These are phyloP conservation scores for Quillaja saponaria DNA, from an alignment of 306 rosid genomes.

Conservation along the genomic window DNA sequence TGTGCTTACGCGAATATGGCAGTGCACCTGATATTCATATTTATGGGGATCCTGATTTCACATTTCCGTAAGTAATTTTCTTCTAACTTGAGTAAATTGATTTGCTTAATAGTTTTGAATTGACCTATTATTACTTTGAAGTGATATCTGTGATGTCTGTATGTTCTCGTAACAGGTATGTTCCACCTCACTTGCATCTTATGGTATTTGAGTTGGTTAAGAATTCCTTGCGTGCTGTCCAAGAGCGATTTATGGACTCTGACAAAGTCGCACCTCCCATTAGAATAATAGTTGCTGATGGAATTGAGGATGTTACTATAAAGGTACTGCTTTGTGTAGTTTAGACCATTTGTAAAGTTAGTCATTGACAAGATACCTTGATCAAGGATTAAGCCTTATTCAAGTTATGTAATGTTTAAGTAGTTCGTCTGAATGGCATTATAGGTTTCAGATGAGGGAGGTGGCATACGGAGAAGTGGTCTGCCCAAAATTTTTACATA, in stretches of 20 bases:
- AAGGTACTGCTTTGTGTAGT: conserved; percentile 18
- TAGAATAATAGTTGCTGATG: conserved; percentile 91
- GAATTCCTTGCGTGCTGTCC: conserved; percentile 94
- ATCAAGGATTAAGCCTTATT: background rate
- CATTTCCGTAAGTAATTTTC: conserved; percentile 78
- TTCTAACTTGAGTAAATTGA: conserved; percentile 17
- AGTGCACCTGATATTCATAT: conserved; percentile 70
- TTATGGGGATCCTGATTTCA: conserved; percentile 81
- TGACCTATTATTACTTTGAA: background rate
- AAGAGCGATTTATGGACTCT: conserved; percentile 79
- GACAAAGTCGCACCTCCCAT: conserved; percentile 73
- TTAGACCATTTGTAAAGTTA: background rate
- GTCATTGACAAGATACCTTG: background rate
- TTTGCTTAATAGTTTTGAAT: conserved; percentile 15
- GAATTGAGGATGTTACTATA: conserved; percentile 83
- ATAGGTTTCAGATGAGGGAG: conserved; percentile 88
- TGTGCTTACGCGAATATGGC: conserved; percentile 87
- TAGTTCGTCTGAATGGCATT: conserved; percentile 28
- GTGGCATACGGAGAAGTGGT: conserved; percentile 85
- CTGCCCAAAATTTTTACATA: conserved; percentile 80
- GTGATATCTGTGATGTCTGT: background rate
- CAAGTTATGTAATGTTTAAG: background rate
- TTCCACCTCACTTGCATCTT: conserved; percentile 90
- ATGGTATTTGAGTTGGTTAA: conserved; percentile 98
- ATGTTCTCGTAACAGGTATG: conserved; percentile 57